Conservation (phyloP, 768 basidiomycete species). For the Amyloporia xantha region DNA sequence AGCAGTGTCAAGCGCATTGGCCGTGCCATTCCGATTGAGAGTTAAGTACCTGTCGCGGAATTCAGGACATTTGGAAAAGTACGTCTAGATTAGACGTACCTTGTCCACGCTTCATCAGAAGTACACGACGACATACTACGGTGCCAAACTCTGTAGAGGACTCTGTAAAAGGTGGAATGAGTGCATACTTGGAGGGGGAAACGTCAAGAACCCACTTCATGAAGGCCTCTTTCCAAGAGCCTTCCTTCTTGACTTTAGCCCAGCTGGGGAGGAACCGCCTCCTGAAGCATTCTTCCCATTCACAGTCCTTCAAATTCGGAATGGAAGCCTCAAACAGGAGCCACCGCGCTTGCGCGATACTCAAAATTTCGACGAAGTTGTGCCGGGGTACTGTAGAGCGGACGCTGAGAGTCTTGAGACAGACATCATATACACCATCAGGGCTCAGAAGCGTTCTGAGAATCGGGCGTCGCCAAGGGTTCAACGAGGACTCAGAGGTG, state of each 20-base stretch:
- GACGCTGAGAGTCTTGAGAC: conserved; percentile 54
- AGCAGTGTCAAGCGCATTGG: conserved; percentile 60
- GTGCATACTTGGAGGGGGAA: background rate
- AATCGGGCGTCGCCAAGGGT: conserved; percentile 74
- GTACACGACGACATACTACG: conserved; percentile 65
- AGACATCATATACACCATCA: conserved; percentile 36
- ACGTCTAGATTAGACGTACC: conserved; percentile 32
- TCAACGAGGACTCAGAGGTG: conserved; percentile 56
- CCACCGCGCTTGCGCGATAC: conserved; percentile 53
- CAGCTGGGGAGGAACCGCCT: conserved; percentile 74
- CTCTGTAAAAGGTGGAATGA: conserved; percentile 29
- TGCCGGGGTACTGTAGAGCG: conserved; percentile 60
- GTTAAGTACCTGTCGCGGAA: conserved; percentile 52
- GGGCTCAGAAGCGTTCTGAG: conserved; percentile 41
- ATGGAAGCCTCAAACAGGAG: conserved; percentile 62
- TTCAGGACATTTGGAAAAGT: background rate
- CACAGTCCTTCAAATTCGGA: conserved; percentile 54
- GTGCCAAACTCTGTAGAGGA: conserved; percentile 62
- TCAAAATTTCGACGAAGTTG: conserved; percentile 75
- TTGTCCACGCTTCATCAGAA: conserved; percentile 78
- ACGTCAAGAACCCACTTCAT: conserved; percentile 47
- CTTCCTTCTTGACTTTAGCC: conserved; percentile 60
- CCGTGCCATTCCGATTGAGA: conserved; percentile 68
- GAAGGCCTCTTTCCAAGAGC: conserved; percentile 58
- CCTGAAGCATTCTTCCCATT: conserved; percentile 74